Percentiles rank a stretch among this genome's conserved stretches.
Conservation (phyloP, 2,329 filamentous ascomycete species). For the Phaeosphaeriaceae sp. region DNA sequence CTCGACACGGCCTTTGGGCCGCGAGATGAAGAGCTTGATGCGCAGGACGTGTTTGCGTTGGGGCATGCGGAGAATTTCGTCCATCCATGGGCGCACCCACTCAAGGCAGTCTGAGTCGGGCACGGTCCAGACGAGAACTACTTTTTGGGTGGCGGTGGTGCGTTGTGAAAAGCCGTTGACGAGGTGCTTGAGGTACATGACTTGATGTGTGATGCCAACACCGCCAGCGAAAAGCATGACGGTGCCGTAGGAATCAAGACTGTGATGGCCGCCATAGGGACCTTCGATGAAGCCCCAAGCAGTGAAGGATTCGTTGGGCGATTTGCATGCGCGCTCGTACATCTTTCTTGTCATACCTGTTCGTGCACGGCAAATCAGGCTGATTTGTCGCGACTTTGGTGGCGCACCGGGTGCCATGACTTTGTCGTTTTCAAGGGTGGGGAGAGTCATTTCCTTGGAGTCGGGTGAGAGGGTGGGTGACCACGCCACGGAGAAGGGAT, state of each 20-base stretch:
- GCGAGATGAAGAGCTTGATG: conserved; percentile 68
- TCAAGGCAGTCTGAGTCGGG: conserved; percentile 71
- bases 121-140: conserved; percentile 80
- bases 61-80: conserved; percentile 66
- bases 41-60: conserved; percentile 64
- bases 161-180: conserved; percentile 71
- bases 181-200: conserved; percentile 76
- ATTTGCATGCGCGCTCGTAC: conserved; percentile 69
- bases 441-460: conserved; percentile 44
- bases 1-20: conserved; percentile 63
- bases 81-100: conserved; percentile 72
- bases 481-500: conserved; percentile 60
- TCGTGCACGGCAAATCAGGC: conserved; percentile 74
- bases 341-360: conserved; percentile 76
- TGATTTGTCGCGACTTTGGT: conserved; percentile 58
- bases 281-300: conserved; percentile 75
- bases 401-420: conserved; percentile 23
- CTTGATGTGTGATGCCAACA: conserved; percentile 80
- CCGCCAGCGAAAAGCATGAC: conserved; percentile 81
- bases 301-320: conserved; percentile 64
- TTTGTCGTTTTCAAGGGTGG: conserved; percentile 39
- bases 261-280: conserved; percentile 75
- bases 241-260: conserved; percentile 76
- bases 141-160: conserved; percentile 72
- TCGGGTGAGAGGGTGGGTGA: conserved; percentile 42